These are phyloP conservation scores for Manihot esculenta DNA, from an alignment of 441 rosid genomes.

Conservation along the genomic window DNA sequence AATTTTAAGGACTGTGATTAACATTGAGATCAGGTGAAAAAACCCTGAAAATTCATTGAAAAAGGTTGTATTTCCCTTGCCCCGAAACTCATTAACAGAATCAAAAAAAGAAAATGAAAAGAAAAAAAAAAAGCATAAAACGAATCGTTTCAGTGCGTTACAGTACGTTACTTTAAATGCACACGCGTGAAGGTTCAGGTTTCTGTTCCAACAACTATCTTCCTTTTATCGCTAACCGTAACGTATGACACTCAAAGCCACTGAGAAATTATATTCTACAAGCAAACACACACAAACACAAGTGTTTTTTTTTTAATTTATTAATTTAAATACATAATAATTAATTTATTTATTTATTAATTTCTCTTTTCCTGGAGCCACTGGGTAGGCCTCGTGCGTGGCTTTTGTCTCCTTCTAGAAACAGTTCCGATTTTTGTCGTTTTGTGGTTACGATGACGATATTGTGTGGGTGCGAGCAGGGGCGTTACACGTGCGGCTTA, in stretches of 20 bases:
- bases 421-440: conserved; percentile 32
- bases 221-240: not conserved
- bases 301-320: not conserved
- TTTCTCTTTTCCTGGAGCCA: not conserved
- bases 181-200: conserved; percentile 31
- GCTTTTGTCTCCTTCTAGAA: conserved; percentile 26
- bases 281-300: not conserved
- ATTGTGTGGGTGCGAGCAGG: not conserved
- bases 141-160: conserved; percentile 18
- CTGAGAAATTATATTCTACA: too few relatives aligned
- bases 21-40: too few relatives aligned
- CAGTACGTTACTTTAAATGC: conserved; percentile 14
- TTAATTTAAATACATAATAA: too few relatives aligned
- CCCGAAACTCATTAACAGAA: conserved; percentile 30
- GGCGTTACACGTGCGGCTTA: conserved; percentile 36
- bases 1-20: not conserved
- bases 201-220: conserved; percentile 15
- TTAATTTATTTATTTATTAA: not conserved
- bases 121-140: not conserved
- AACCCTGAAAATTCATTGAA: not conserved
- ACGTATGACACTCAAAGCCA: not conserved
- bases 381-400: conserved; percentile 26
- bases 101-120: not conserved
- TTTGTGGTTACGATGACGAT: conserved; percentile 20
- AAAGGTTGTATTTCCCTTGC: conserved; percentile 25